Percentiles rank a stretch among this genome's conserved stretches.
Evolutionary conservation across 2,329 filamentous ascomycete species (phyloP).

Genomic region (Ceratocystiopsis sp.): DNA sequence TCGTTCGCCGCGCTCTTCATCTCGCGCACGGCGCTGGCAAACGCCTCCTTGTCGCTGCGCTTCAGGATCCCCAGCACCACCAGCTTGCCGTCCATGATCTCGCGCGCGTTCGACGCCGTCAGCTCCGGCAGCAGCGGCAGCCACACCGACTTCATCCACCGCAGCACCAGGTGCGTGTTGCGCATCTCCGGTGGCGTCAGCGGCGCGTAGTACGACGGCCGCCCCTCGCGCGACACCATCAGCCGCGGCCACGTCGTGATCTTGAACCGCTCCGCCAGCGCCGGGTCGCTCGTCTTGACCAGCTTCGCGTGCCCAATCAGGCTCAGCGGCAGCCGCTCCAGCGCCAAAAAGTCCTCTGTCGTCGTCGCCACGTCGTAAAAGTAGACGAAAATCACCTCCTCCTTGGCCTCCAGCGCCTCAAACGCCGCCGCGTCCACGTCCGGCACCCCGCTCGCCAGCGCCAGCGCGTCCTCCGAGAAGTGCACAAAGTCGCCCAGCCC

Average conservation of each 20-base stretch:
- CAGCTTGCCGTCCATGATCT: slow-evolving; percentile 88
- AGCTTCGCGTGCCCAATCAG: slow-evolving; percentile 83
- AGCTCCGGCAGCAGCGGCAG: slow-evolving; percentile 89
- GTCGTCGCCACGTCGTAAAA: slow-evolving; percentile 96
- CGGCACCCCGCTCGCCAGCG: slow-evolving; percentile 56
- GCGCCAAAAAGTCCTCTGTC: slow-evolving; percentile 73
- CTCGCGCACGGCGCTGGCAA: slow-evolving; percentile 63
- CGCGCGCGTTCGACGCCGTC: slow-evolving; percentile 74
- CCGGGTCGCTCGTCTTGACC: slow-evolving; percentile 73
- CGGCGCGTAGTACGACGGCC: slow-evolving; percentile 77
- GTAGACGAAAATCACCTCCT: slow-evolving; percentile 93
- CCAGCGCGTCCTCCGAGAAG: slow-evolving; percentile 74
- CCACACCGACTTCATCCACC: slow-evolving; percentile 96
- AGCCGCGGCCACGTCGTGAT: slow-evolving; percentile 94
- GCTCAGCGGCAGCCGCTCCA: slow-evolving; percentile 73
- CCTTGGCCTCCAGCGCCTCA: slow-evolving; percentile 70
- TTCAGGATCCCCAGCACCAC: slow-evolving; percentile 87
- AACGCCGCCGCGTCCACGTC: slow-evolving; percentile 67
- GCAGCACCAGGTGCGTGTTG: slow-evolving; percentile 60
- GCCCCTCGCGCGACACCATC: slow-evolving; percentile 73
- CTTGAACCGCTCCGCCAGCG: slow-evolving; percentile 69
- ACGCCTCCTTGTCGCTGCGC: slow-evolving; percentile 62
- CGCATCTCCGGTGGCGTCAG: slow-evolving; percentile 85
- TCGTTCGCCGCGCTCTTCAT: slow-evolving; percentile 91
- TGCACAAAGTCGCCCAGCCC: slow-evolving; percentile 79